phyloP scores from a whole-genome alignment of 192 early-diverging fungal genomes.

The Backusella tarrabulga region DNA sequence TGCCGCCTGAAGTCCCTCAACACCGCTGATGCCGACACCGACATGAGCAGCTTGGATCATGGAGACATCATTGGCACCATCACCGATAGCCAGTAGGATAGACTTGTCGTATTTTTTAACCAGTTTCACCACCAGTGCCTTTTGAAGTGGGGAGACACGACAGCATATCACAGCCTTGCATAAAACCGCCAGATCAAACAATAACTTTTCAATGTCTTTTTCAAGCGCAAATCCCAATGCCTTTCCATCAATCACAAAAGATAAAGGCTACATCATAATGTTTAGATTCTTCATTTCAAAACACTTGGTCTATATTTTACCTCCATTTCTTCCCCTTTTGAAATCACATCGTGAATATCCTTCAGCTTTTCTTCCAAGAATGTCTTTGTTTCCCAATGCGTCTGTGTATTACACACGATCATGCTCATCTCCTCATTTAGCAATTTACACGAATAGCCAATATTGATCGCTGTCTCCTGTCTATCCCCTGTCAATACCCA shows the following conservation, averaged over 20 bases:
- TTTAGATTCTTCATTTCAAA: not conserved
- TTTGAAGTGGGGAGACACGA: constrained; percentile 97
- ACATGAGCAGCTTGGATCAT: constrained; percentile 99
- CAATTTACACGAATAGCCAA: constrained; percentile 95
- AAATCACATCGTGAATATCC: constrained; percentile 60
- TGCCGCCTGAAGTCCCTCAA: constrained; percentile 96
- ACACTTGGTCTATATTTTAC: not conserved
- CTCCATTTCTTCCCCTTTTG: constrained; percentile 8
- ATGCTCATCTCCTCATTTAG: constrained; percentile 96
- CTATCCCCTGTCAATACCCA: constrained; percentile 98
- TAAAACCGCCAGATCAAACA: constrained; percentile 86
- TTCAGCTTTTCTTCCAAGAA: constrained; percentile 87
- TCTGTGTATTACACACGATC: constrained; percentile 90
- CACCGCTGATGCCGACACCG: constrained; percentile 94
- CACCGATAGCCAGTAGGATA: constrained; percentile 95
- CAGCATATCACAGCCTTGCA: constrained; percentile 98
- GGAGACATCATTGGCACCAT: constrained; percentile 97
- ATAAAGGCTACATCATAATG: constrained; percentile 50
- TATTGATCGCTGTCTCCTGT: constrained; percentile 99
- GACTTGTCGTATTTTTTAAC: constrained; percentile 89
- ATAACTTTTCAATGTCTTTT: constrained; percentile 73
- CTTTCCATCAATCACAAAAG: constrained; percentile 94
- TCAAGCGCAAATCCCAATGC: constrained; percentile 93
- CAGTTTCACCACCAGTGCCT: constrained; percentile 97
- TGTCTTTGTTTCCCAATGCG: constrained; percentile 89